Conservation (phyloP, 352 stramenopile genomes). For the Phytophthora rubi region DNA sequence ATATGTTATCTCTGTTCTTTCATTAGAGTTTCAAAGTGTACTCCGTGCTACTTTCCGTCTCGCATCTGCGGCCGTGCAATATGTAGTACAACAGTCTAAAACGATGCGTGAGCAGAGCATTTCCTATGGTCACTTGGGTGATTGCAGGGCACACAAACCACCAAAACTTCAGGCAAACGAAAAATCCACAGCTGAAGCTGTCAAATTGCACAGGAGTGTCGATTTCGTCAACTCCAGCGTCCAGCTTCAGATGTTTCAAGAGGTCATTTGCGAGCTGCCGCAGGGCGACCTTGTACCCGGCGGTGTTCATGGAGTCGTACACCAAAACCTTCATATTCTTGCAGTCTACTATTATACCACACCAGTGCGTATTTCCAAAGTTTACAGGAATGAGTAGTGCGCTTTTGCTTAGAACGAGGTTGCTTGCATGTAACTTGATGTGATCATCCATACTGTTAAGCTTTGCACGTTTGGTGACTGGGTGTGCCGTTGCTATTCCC, state of each 20-base stretch:
- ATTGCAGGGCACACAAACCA: not conserved
- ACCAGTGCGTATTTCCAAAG: slow-evolving; percentile 10
- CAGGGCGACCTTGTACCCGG: not conserved
- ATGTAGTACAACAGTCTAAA: slow-evolving; percentile 3
- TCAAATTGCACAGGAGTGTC: slow-evolving; percentile 4
- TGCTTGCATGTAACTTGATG: not conserved
- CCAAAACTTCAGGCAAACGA: slow-evolving; percentile 8
- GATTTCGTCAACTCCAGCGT: not conserved
- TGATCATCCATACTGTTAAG: not conserved
- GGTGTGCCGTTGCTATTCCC: not conserved
- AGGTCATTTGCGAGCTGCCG: slow-evolving; percentile 1
- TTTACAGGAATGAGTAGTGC: slow-evolving; percentile 3
- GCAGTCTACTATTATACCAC: slow-evolving; percentile 8
- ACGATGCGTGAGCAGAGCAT: not conserved
- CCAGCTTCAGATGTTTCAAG: not conserved
- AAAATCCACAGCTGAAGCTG: slow-evolving; percentile 11
- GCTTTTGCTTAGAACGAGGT: not conserved
- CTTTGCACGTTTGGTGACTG: not conserved
- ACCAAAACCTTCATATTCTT: not conserved
- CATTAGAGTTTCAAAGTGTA: not conserved
- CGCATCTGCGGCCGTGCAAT: not conserved
- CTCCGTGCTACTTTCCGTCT: not conserved
- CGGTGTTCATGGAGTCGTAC: slow-evolving; percentile 6
- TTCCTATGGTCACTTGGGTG: not conserved
- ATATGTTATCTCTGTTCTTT: too few relatives aligned